These are phyloP conservation scores for Striga hermonthica DNA, from an alignment of 305 asterid species.

Conservation along the genomic window DNA sequence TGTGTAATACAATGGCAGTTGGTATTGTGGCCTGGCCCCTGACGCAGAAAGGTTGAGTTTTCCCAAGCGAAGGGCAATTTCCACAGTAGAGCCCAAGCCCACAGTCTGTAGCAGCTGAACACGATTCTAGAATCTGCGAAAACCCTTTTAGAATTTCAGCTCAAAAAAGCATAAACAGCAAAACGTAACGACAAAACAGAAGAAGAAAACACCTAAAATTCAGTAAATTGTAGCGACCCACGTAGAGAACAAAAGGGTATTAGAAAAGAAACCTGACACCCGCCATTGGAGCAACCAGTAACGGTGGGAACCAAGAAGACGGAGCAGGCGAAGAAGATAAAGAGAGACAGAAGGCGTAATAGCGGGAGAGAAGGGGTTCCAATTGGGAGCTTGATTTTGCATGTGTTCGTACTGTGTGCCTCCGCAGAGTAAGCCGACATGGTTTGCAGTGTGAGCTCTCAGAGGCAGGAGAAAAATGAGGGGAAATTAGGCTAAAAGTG, in stretches of 20 bases:
- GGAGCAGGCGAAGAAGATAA: conserved; percentile 1
- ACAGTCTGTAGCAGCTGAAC: conserved; percentile 71
- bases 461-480: neutral
- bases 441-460: conserved; percentile 22
- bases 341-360: conserved; percentile 14
- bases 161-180: neutral
- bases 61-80: conserved; percentile 68
- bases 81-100: conserved; percentile 85
- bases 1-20: conserved; percentile 58
- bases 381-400: conserved; percentile 29
- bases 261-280: conserved; percentile 59
- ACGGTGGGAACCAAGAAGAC: conserved; percentile 41
- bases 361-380: conserved; percentile 27
- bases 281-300: conserved; percentile 61
- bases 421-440: conserved; percentile 40
- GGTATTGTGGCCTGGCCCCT: conserved; percentile 82
- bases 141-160: conserved; percentile 30
- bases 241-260: conserved; percentile 28
- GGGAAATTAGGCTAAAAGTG: too few relatives aligned
- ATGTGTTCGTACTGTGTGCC: conserved; percentile 40
- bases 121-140: conserved; percentile 68
- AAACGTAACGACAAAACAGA: conserved; percentile 6
- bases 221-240: conserved; percentile 30
- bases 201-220: neutral
- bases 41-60: conserved; percentile 70